Conservation (phyloP, 768 basidiomycete genomes). For the Bullera alba region DNA sequence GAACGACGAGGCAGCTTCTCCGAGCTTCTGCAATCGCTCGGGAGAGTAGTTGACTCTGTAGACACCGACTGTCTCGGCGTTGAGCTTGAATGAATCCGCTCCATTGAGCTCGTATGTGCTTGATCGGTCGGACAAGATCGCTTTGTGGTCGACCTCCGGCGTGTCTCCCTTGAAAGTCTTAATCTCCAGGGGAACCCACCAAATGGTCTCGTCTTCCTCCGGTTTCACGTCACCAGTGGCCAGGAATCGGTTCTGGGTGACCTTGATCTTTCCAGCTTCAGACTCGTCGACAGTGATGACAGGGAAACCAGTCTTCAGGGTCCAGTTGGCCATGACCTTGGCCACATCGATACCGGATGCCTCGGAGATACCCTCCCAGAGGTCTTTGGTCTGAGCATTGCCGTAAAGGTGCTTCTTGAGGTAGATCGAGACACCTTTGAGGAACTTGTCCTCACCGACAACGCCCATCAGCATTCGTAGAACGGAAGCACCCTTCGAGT, state of each 20-base stretch:
- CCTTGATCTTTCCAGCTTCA: conserved; percentile 57
- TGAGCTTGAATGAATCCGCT: conserved; percentile 74
- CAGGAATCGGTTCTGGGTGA: conserved; percentile 88
- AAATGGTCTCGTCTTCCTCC: conserved; percentile 80
- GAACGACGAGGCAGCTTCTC: conserved; percentile 73
- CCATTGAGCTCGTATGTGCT: conserved; percentile 60
- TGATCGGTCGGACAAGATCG: conserved; percentile 64
- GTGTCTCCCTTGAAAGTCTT: conserved; percentile 60
- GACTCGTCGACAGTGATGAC: conserved; percentile 78
- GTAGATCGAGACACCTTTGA: conserved; percentile 82
- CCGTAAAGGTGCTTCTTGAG: conserved; percentile 79
- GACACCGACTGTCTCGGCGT: conserved; percentile 79
- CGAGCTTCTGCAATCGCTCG: conserved; percentile 69
- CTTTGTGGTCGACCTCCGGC: conserved; percentile 55
- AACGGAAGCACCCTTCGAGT: conserved; percentile 64
- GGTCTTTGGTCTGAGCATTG: conserved; percentile 75
- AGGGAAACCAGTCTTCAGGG: conserved; percentile 81
- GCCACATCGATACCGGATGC: conserved; percentile 68
- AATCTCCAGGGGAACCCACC: conserved; percentile 70
- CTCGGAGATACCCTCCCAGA: conserved; percentile 76
- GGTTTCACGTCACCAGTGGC: conserved; percentile 70
- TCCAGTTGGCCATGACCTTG: conserved; percentile 85
- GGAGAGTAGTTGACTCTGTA: conserved; percentile 80
- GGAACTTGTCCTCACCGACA: conserved; percentile 81
- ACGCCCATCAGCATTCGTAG: conserved; percentile 85